phyloP scores from a whole-genome alignment of 1,139 yeast species.

The Candida smagusa region DNA sequence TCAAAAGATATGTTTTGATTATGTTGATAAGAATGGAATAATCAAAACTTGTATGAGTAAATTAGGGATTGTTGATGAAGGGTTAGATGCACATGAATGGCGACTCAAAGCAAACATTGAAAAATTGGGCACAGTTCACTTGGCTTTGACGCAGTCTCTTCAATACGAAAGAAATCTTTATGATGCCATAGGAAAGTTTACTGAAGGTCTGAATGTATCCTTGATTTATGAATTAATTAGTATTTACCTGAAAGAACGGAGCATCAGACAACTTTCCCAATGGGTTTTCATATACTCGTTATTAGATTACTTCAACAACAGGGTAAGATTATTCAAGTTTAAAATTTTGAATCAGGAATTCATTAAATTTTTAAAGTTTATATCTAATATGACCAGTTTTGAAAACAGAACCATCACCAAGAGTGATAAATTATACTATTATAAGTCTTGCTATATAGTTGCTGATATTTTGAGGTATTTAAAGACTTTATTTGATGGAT shows the following conservation, averaged over 20 bases:
- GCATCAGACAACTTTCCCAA: constrained; percentile 18
- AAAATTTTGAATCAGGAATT: constrained; percentile 17
- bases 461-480: constrained; percentile 9
- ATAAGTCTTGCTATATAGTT: constrained; percentile 6
- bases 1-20: constrained; percentile 19
- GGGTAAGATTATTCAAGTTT: constrained; percentile 18
- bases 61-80: constrained; percentile 28
- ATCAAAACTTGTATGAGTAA: constrained; percentile 25
- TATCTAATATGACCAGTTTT: constrained; percentile 16
- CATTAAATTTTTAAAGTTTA: constrained; percentile 20
- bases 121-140: constrained; percentile 25
- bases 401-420: constrained; percentile 3
- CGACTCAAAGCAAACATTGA: constrained; percentile 17
- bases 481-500: constrained; percentile 29
- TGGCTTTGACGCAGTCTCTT: constrained; percentile 22
- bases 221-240: constrained; percentile 29
- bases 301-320: constrained; percentile 19
- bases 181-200: constrained; percentile 22
- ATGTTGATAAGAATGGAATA: constrained; percentile 13
- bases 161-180: constrained; percentile 18
- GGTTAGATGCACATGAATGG: constrained; percentile 27
- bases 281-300: constrained; percentile 29
- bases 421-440: constrained; percentile 7
- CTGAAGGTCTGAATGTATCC: constrained; percentile 19
- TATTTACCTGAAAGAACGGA: constrained; percentile 26